Evolutionary conservation across 2,329 filamentous ascomycete species (phyloP).

Genomic region (Alternaria gansuensis): DNA sequence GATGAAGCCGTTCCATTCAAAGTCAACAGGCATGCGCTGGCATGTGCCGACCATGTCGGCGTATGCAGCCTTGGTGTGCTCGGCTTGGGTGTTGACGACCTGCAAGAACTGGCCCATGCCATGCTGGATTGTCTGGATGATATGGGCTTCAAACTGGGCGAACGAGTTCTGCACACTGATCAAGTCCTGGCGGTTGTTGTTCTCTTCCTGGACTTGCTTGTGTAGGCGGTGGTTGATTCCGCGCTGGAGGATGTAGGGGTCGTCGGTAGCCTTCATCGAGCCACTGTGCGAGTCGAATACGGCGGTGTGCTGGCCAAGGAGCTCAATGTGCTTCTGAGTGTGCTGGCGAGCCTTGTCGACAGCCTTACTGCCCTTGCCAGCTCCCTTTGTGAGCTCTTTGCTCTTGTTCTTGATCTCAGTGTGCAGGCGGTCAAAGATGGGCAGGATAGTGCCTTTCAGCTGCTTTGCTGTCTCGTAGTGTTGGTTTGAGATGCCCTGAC

Average conservation of each 20-base stretch:
- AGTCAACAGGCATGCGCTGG: slow-evolving; percentile 81
- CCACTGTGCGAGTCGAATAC: slow-evolving; percentile 78
- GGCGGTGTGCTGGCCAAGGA: slow-evolving; percentile 86
- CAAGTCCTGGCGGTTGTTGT: slow-evolving; percentile 92
- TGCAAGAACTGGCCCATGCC: slow-evolving; percentile 85
- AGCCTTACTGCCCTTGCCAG: slow-evolving; percentile 84
- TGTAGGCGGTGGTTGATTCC: slow-evolving; percentile 83
- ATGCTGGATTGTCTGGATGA: slow-evolving; percentile 82
- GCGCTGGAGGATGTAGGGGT: slow-evolving; percentile 87
- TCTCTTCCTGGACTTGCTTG: slow-evolving; percentile 93
- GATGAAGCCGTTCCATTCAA: slow-evolving; percentile 90
- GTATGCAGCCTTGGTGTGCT: slow-evolving; percentile 82
- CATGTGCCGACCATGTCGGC: slow-evolving; percentile 80
- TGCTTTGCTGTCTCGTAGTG: slow-evolving; percentile 92
- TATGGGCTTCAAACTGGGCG: slow-evolving; percentile 83
- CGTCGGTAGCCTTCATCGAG: slow-evolving; percentile 74
- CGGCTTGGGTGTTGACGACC: slow-evolving; percentile 79
- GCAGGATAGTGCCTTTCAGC: slow-evolving; percentile 84
- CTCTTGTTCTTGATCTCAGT: slow-evolving; percentile 96
- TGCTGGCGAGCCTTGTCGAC: slow-evolving; percentile 86
- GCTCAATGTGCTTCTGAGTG: slow-evolving; percentile 96
- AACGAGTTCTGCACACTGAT: slow-evolving; percentile 93
- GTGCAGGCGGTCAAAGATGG: slow-evolving; percentile 88
- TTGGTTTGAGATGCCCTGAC: slow-evolving; percentile 81
- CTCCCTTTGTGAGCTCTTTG: slow-evolving; percentile 85